These are phyloP conservation scores for Murraya koenigii DNA, from an alignment of 345 rosid genomes.

Conservation along the genomic window DNA sequence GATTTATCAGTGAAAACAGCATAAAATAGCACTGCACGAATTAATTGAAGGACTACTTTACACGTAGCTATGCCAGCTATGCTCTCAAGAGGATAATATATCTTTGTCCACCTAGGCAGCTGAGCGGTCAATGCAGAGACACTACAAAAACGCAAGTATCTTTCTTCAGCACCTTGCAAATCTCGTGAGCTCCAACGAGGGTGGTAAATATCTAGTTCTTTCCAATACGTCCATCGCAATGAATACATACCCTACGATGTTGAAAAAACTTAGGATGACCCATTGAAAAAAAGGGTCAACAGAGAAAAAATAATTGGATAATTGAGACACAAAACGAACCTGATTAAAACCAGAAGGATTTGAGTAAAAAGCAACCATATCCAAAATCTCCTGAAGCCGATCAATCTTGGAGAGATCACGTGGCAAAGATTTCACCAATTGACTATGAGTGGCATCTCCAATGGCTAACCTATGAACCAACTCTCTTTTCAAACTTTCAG, in stretches of 20 bases:
- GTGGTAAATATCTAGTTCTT: conserved; percentile 91
- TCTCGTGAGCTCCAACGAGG: conserved; percentile 90
- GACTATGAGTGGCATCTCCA: conserved; percentile 95
- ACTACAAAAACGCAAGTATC: conserved; percentile 69
- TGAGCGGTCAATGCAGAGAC: conserved; percentile 73
- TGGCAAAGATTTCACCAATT: conserved; percentile 76
- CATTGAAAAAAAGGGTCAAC: conserved; percentile 12
- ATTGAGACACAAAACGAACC: conserved; percentile 44
- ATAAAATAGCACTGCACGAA: conserved; percentile 70
- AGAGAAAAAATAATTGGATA: conserved; percentile 13
- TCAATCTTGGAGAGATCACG: conserved; percentile 78
- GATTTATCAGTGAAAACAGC: conserved; percentile 63
- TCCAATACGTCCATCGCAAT: conserved; percentile 70
- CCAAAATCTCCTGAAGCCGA: conserved; percentile 75
- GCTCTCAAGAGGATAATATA: conserved; percentile 72
- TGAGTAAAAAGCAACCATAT: conserved; percentile 62
- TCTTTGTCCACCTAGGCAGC: conserved; percentile 81
- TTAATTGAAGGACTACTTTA: conserved; percentile 57
- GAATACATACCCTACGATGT: conserved; percentile 77
- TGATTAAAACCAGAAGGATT: conserved; percentile 91
- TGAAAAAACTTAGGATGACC: conserved; percentile 11
- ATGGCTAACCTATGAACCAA: conserved; percentile 76
- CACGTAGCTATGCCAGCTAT: conserved; percentile 76
- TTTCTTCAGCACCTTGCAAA: conserved; percentile 94
- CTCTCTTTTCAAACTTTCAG: conserved; percentile 87